Percentiles rank a stretch among this genome's conserved stretches.
Conservation (phyloP, 768 basidiomycete species). For the Tylopilus subfusipes region DNA sequence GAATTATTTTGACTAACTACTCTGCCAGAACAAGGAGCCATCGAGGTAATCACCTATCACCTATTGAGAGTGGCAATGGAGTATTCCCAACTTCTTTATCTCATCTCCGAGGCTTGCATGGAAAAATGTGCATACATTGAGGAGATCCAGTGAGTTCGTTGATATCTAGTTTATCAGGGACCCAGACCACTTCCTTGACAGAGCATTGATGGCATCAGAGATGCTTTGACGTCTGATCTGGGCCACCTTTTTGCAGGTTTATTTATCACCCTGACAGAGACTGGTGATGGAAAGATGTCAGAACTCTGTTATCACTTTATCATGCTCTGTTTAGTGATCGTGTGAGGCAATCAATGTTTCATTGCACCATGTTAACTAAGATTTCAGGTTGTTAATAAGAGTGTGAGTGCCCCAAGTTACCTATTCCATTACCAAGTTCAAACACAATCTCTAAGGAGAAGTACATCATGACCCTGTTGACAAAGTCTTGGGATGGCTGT, state of each 20-base stretch:
- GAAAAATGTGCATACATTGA: conserved; percentile 79
- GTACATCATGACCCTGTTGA: no score
- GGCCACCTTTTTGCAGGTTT: conserved; percentile 74
- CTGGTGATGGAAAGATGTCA: conserved; percentile 44
- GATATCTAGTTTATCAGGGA: conserved; percentile 13
- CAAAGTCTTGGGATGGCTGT: no score
- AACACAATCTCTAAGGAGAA: no score
- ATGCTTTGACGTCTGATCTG: conserved; percentile 81
- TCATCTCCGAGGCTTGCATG: conserved; percentile 74
- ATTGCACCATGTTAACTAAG: no score
- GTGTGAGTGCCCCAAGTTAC: no score
- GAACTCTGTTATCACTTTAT: no score
- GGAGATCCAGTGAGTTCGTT: conserved; percentile 79
- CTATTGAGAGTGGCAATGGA: conserved; percentile 82
- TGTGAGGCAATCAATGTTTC: no score
- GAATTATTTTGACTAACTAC: conserved; percentile 4
- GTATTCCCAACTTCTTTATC: conserved; percentile 92
- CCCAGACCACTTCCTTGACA: conserved; percentile 28
- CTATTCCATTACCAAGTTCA: no score
- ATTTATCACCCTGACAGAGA: conserved; percentile 48
- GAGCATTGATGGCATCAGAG: conserved; percentile 84
- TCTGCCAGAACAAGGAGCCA: conserved; percentile 51
- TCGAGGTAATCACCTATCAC: conserved; percentile 76
- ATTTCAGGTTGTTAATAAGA: no score
- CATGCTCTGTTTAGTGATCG: no score